phyloP scores from a whole-genome alignment of 1,139 yeast species.

The Debaryomycetaceae sp. region DNA sequence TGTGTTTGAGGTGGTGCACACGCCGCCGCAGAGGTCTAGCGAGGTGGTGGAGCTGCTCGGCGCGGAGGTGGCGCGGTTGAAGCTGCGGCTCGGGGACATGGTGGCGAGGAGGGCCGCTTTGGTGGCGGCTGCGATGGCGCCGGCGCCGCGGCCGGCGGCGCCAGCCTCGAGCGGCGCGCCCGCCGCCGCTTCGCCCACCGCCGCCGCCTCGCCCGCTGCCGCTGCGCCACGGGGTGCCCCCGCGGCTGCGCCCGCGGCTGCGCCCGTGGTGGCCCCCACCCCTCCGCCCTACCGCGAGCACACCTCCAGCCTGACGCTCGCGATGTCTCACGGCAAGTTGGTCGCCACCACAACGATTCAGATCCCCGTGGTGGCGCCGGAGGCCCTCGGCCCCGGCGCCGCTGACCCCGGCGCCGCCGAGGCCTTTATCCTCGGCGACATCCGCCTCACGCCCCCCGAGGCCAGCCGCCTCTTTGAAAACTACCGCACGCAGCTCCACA shows the following conservation, averaged over 20 bases:
- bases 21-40: conserved; percentile 24
- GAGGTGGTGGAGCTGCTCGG: conserved; percentile 30
- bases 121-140: conserved; percentile 22
- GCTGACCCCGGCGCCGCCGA: neutral
- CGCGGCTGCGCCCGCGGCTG: too few species aligned
- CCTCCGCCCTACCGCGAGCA: neutral
- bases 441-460: conserved; percentile 17
- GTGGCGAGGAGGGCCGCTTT: conserved; percentile 23
- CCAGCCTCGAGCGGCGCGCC: conserved; percentile 1
- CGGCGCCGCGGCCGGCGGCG: conserved; percentile 1
- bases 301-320: neutral
- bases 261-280: too few species aligned
- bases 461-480: conserved; percentile 26
- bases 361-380: conserved; percentile 7
- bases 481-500: conserved; percentile 30
- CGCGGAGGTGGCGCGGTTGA: conserved; percentile 26
- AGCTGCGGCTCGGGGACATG: conserved; percentile 21
- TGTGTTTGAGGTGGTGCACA: conserved; percentile 40
- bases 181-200: too few species aligned
- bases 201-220: too few species aligned
- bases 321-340: conserved; percentile 4
- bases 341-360: conserved; percentile 8
- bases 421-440: conserved; percentile 4
- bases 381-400: conserved; percentile 4
- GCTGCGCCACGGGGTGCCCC: too few species aligned